Evolutionary conservation across 306 rosid species (phyloP), one percentile per base, ranked within the genome.

Genomic region (Morella rubra): DNA sequence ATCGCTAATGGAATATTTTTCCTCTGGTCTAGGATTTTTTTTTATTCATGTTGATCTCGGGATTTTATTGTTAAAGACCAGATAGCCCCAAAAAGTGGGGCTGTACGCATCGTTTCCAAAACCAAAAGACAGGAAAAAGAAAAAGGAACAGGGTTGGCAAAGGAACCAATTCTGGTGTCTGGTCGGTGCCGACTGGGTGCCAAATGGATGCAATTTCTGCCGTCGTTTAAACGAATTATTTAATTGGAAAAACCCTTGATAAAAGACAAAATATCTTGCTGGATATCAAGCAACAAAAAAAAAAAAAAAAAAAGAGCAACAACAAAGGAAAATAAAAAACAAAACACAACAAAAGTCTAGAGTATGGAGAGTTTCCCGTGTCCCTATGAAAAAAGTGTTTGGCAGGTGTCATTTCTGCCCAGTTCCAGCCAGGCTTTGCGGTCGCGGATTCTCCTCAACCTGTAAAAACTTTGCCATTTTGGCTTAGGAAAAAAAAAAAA

Each of bases 401-500:
- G 52, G 44, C 56, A 53, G 53, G 52, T 76, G 73, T 76, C 73
- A 76, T 61, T 19, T 67, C 56, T 53, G 73, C 67, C 46, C 16
- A 61, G 73, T 41, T 66, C 73, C 73, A 52, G 60, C 37, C 37
- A 2, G 37, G 80, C 80, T 76, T 67, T 67, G 60, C 53, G 66
- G 54, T 2, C 37, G 3, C 37, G 37, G 74, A 66, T 66, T 76
- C 80, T 67, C 71, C 73, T 44, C 44, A 22, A 53, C 59, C n/a
- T n/a, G n/a, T n/a, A n/a, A n/a, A n/a, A n/a, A n/a, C n/a, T n/a
- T n/a, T n/a, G n/a, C n/a, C n/a, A n/a, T n/a, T n/a, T n/a, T n/a
- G n/a, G n/a, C n/a, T n/a, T n/a, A n/a, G n/a, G n/a, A n/a, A n/a
- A n/a, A n/a, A n/a, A n/a, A n/a, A n/a, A n/a, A n/a, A n/a, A n/a